These are phyloP conservation scores for Coemansia sp. DNA, from an alignment of 192 early-diverging fungal species.

Conservation along the genomic window DNA sequence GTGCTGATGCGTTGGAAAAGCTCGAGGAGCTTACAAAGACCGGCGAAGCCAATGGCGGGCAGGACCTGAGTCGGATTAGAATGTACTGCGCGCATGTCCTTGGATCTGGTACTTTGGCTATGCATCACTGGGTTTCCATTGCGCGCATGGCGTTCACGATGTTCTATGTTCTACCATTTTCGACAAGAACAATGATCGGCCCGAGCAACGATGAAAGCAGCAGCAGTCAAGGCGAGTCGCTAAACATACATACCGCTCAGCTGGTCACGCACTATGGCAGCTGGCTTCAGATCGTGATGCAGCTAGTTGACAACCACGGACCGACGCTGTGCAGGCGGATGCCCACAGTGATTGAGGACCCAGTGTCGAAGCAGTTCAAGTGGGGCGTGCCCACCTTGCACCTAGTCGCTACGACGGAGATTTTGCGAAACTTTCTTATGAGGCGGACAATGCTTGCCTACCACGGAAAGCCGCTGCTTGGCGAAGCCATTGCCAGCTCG, in stretches of 20 bases:
- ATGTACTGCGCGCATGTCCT: conserved; percentile 40
- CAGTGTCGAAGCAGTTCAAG: conserved; percentile 36
- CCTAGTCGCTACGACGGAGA: conserved; percentile 32
- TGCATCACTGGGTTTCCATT: conserved; percentile 33
- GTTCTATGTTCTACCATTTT: conserved; percentile 44
- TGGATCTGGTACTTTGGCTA: conserved; percentile 25
- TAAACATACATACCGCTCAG: conserved; percentile 14
- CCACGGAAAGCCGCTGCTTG: neutral
- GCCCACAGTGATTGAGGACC: conserved; percentile 43
- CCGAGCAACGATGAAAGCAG: neutral
- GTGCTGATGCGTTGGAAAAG: conserved; percentile 35
- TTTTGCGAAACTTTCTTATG: conserved; percentile 34
- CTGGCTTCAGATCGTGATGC: conserved; percentile 43
- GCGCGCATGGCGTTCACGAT: conserved; percentile 39
- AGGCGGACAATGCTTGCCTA: conserved; percentile 22
- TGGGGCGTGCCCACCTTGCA: conserved; percentile 49
- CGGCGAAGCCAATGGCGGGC: conserved; percentile 3
- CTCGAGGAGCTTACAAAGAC: conserved; percentile 29
- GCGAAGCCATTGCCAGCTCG: neutral
- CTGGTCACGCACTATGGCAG: conserved; percentile 26
- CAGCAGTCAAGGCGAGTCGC: neutral
- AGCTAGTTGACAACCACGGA: conserved; percentile 46
- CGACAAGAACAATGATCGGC: conserved; percentile 17
- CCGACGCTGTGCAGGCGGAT: conserved; percentile 32
- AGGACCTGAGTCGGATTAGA: conserved; percentile 20